A percentile compares a stretch with the other conserved stretches of the same genome.
These are phyloP conservation scores for Iberis amara DNA, from an alignment of 441 rosid genomes.

Conservation along the genomic window DNA sequence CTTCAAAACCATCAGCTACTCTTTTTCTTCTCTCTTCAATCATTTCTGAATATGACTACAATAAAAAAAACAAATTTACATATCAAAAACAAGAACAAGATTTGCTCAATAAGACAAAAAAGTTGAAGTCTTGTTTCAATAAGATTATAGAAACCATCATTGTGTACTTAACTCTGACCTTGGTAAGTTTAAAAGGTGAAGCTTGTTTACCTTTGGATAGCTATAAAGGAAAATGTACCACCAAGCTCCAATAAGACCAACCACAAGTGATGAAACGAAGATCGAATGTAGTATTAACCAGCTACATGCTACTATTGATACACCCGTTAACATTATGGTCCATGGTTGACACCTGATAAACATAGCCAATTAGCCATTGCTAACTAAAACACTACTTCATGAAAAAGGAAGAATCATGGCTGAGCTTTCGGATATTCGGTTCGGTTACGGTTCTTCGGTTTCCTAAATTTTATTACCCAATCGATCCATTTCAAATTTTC, in stretches of 20 bases:
- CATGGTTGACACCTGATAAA: conserved; percentile 86
- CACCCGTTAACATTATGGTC: conserved; percentile 74
- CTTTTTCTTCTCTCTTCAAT: conserved; percentile 68
- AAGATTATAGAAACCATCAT: not conserved
- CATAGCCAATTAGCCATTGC: not conserved
- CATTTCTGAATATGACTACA: conserved; percentile 72
- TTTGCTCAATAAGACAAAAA: not conserved
- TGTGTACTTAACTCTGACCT: not conserved
- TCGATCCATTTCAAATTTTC: too few species aligned
- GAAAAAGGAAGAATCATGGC: conserved; percentile 3
- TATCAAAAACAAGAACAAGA: not conserved
- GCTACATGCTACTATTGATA: conserved; percentile 48
- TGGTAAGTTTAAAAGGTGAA: not conserved
- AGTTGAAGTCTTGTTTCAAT: not conserved
- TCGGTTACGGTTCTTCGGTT: too few species aligned
- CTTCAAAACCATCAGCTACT: conserved; percentile 65
- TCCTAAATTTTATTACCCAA: too few species aligned
- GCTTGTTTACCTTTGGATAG: conserved; percentile 65
- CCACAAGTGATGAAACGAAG: conserved; percentile 40
- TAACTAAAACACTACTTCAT: not conserved
- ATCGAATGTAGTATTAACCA: conserved; percentile 62
- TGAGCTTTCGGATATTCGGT: too few species aligned
- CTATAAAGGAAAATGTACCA: conserved; percentile 82
- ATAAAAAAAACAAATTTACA: conserved; percentile 6
- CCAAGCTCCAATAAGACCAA: conserved; percentile 51